A percentile compares a stretch with the other conserved stretches of the same genome.
Evolutionary conservation across 805 yeast species (phyloP).

Genomic region (Candida ascalaphidarum): DNA sequence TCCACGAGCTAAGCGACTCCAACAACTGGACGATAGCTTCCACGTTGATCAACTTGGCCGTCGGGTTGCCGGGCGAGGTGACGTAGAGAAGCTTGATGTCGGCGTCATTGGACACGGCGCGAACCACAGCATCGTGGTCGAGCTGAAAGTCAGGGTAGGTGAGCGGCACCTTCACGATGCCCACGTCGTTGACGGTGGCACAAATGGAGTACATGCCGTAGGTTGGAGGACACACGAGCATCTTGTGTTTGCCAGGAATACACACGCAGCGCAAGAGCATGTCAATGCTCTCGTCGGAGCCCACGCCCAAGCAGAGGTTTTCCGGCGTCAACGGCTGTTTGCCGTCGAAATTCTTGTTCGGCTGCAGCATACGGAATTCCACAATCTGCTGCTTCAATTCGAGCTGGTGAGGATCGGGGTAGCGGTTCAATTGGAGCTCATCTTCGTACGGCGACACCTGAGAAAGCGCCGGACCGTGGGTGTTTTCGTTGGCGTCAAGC

Average conservation of each 20-base stretch:
- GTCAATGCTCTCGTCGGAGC: conserved; percentile 95
- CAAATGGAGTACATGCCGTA: conserved; percentile 96
- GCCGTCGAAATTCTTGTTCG: conserved; percentile 10
- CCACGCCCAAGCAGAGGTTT: conserved; percentile 89
- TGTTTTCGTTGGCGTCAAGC: conserved; percentile 93
- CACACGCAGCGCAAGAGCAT: conserved; percentile 79
- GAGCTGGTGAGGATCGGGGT: conserved; percentile 94
- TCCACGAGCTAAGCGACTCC: conserved; percentile 42
- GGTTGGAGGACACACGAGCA: conserved; percentile 88
- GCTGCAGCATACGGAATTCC: conserved; percentile 56
- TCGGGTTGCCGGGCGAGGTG: conserved; percentile 97
- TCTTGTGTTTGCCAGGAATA: conserved; percentile 72
- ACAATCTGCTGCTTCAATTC: conserved; percentile 66
- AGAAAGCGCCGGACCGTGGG: conserved; percentile 76
- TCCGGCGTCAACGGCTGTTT: conserved; percentile 36
- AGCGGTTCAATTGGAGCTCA: conserved; percentile 64
- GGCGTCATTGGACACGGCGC: conserved; percentile 45
- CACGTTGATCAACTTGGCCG: conserved; percentile 56
- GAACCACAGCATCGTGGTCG: conserved; percentile 46
- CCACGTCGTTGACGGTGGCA: conserved; percentile 85
- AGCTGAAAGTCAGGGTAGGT: conserved; percentile 43
- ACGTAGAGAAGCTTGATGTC: conserved; percentile 68
- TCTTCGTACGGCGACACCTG: conserved; percentile 36
- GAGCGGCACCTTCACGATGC: conserved; percentile 65
- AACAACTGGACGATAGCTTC: conserved; percentile 29